phyloP scores from a whole-genome alignment of 768 basidiomycete genomes.

The Coprinopsis sp. region DNA sequence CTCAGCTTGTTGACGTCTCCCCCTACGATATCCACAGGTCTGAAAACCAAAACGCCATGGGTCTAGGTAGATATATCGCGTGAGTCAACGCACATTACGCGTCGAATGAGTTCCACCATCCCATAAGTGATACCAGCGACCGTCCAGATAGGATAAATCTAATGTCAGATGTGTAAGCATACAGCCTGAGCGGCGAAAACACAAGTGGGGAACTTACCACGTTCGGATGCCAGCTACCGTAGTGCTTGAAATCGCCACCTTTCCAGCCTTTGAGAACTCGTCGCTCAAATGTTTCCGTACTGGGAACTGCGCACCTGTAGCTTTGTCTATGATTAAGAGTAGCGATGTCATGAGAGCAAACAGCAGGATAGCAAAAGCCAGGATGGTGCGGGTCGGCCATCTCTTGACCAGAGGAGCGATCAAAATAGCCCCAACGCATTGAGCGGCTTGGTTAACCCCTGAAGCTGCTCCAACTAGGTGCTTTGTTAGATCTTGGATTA shows the following conservation, averaged over 20 bases:
- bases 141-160: constrained; percentile 33
- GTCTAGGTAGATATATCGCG: too few species aligned
- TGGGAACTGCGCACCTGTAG: constrained; percentile 17
- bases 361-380: constrained; percentile 21
- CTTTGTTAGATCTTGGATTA: background rate
- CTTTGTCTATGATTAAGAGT: constrained; percentile 28
- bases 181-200: background rate
- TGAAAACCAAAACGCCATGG: constrained; percentile 7
- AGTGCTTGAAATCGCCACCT: constrained; percentile 28
- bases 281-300: background rate
- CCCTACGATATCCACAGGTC: constrained; percentile 30
- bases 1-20: constrained; percentile 27
- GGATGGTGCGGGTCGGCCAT: constrained; percentile 26
- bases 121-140: constrained; percentile 27
- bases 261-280: constrained; percentile 8
- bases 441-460: constrained; percentile 29
- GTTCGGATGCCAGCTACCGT: constrained; percentile 27
- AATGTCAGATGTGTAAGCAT: too few species aligned
- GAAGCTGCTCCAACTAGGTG: constrained; percentile 25
- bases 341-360: constrained; percentile 27
- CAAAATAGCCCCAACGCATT: constrained; percentile 30
- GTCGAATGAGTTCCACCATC: constrained; percentile 33
- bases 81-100: constrained; percentile 28
- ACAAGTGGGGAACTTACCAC: constrained; percentile 13
- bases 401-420: constrained; percentile 27